Base-by-base conservation (phyloP, 768 basidiomycete species). In the Artomyces pyxidatus region DNA sequence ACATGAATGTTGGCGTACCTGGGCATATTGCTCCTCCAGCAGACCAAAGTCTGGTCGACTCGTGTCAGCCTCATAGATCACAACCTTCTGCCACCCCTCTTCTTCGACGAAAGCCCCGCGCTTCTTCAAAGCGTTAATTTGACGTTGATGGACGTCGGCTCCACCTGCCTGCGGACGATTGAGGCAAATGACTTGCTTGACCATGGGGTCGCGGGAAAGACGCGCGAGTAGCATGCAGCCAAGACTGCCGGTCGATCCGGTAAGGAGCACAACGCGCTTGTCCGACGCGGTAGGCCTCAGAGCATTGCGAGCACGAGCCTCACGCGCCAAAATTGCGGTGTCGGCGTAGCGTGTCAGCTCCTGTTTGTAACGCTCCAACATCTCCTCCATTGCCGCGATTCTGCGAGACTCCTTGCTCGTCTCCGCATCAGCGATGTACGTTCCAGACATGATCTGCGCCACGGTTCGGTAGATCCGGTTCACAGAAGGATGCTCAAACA, bases 191-290 rank as follows among this genome's bases (percentile, higher is more conserved):
- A 69, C 56, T 41, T 61, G 61, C 10, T 53, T 50, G n/a, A 68
- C 59, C 3, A 29, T 42, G 2, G 60, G 57, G 50, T 65, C 61
- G 21, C 46, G 47, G 6, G 60, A 60, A 22, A 71, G 54, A 3
- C 56, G 52, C 12, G 64, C 58, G 2, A 70, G 56, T 16, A 68
- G 59, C 52, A 64, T 61, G 41, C 63, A 65, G 2, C 69, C 69
- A 6, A 71, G 53, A 37, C 66, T 67, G 28, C 68, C 69, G 8
- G 69, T 69, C 3, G 69, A 69, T 40, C 69, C 69, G 1, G 68
- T 71, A 41, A 71, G 47, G 3, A 71, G 51, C 11, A 68, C 61
- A 12, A 65, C 61, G 19, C 58, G 55, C 21, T 56, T 55, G 6
- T 55, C 48, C 25, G 25, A 37, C 11, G 55, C 48, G 7, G 11